Evolutionary conservation across 1,284 basidiomycete species (phyloP).

Genomic region (Takashimella koratensis): DNA sequence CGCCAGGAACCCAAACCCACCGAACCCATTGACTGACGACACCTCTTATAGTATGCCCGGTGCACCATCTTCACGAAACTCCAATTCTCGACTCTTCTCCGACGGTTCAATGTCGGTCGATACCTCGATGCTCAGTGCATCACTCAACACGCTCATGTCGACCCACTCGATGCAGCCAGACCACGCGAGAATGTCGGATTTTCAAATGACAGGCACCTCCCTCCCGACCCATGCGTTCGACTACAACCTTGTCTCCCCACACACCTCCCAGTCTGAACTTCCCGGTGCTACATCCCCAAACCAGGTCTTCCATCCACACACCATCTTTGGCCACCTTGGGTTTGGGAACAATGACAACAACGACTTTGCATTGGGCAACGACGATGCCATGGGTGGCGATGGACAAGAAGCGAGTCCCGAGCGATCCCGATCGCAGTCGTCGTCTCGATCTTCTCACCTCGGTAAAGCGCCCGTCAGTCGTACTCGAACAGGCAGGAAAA

Average conservation of each 20-base stretch:
- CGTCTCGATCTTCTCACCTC: conserved; percentile 27
- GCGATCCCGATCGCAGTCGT: conserved; percentile 34
- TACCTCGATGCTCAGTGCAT: conserved; percentile 29
- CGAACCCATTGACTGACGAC: not conserved
- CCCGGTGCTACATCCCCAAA: conserved; percentile 11
- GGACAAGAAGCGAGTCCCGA: conserved; percentile 2
- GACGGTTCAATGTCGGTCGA: conserved; percentile 44
- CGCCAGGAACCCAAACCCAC: not conserved
- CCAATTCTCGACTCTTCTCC: conserved; percentile 31
- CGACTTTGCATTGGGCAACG: too few relatives aligned
- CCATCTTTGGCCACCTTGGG: conserved; percentile 31
- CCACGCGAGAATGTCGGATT: not conserved
- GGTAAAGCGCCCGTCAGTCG: conserved; percentile 32
- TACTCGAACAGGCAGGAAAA: conserved; percentile 26
- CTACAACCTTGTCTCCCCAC: conserved; percentile 34
- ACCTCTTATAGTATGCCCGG: not conserved
- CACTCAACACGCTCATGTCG: conserved; percentile 20
- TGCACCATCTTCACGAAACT: not conserved
- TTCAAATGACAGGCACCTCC: conserved; percentile 15
- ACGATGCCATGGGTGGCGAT: conserved; percentile 2
- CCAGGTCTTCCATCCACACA: conserved; percentile 27
- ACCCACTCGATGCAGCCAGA: conserved; percentile 9
- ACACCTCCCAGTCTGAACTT: conserved; percentile 16
- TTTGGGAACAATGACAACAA: conserved; percentile 24
- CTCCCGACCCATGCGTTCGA: conserved; percentile 22